Percentiles rank a stretch among this genome's conserved stretches.
Conservation (phyloP, 176 grass and related monocot species). For the Areca catechu region DNA sequence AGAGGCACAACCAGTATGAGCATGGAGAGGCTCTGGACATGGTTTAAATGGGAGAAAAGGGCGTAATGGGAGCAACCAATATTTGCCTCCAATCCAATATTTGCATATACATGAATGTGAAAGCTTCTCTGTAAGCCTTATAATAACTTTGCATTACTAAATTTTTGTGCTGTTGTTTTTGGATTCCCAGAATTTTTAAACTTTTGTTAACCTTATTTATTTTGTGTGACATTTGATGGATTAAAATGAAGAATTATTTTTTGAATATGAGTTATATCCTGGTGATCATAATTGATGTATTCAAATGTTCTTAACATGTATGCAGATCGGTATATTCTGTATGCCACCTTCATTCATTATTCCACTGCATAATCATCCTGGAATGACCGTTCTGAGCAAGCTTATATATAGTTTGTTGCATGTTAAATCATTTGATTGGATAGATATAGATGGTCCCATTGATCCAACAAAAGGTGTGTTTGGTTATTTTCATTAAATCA, state of each 20-base stretch:
- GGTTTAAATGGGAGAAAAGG: slow-evolving; percentile 65
- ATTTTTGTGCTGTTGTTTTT: not conserved
- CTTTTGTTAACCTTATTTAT: too few species aligned
- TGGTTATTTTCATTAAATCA: slow-evolving; percentile 18
- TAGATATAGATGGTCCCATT: slow-evolving; percentile 39
- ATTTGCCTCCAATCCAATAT: slow-evolving; percentile 59
- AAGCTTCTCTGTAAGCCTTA: slow-evolving; percentile 76
- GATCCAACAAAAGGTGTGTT: slow-evolving; percentile 47
- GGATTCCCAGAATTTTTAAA: too few species aligned
- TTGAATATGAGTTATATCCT: too few species aligned
- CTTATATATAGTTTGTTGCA: slow-evolving; percentile 84
- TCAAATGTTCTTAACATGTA: not conserved
- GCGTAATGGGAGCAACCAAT: slow-evolving; percentile 52
- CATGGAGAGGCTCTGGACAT: slow-evolving; percentile 46
- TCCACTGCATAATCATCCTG: slow-evolving; percentile 96
- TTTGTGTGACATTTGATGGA: not conserved
- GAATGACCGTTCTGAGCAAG: slow-evolving; percentile 98
- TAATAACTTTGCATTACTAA: not conserved
- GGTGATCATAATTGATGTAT: too few species aligned
- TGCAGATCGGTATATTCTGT: slow-evolving; percentile 97
- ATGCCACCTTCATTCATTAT: slow-evolving; percentile 88
- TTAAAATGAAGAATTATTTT: too few species aligned
- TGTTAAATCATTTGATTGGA: slow-evolving; percentile 88
- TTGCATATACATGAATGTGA: slow-evolving; percentile 88
- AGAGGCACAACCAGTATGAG: slow-evolving; percentile 69